Base-by-base conservation (phyloP, 108 stramenopile genomes). In the Fragilaria radians region DNA sequence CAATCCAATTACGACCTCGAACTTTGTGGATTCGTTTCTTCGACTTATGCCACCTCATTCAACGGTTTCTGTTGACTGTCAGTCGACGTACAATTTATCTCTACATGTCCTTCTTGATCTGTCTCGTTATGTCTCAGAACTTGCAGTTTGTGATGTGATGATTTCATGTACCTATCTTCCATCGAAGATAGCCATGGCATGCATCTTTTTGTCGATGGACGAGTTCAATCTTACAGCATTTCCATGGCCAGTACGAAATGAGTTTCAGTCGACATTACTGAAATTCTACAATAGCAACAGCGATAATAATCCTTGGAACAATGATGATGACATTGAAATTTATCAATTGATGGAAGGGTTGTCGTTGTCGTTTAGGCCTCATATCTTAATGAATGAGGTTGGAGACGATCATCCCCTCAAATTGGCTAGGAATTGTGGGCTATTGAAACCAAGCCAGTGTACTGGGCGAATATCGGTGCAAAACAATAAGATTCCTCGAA, bases 171-270 rank as follows among this genome's bases (percentile, higher is more conserved):
- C 62, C 3, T 71, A 78, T 51, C 68, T 63, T 26, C 82, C 90
- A 9, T 82, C 84, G 22, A 63, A 86, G 42, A 65, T 91, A 45
- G 84, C 86, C 4, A 84, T 81, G 52, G 80, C 84, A 3, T 70
- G 84, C 4, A 74, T 91, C 26, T 61, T 86, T 3, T 71, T 80
- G 32, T 73, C 83, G 3, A 66, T 91, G 77, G 90, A 91, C 32
- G 63, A 79, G 28, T 52, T 83, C 47, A 78, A 74, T 1, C 1
- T 22, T 1, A 45, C 22, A 18, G 58, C 32, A 18, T 19, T 27
- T 11, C 26, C 45, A 1, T 45, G 27, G 19, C 18, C 34, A 1
- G 3, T 3, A 11, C 25, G 45, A 1, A 26, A 9, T 4, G 23
- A 59, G 21, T 46, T 46, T 23, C 47, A 24, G 18, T 25, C 18